Conservation (phyloP, 148 eudicot species). For the Rhododendron mucronatum region DNA sequence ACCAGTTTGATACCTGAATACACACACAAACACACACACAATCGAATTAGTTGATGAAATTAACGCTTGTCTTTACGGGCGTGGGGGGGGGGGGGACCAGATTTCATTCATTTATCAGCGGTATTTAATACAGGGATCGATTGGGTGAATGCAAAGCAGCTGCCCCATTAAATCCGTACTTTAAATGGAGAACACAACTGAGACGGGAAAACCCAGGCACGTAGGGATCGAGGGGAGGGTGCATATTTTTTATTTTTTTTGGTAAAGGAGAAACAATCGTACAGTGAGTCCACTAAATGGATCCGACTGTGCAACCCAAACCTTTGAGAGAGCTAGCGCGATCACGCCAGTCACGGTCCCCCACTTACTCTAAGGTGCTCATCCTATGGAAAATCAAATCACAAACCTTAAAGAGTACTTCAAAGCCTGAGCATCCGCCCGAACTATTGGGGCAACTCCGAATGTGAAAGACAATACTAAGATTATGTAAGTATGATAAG, state of each 20-base stretch:
- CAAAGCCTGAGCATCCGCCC: no score
- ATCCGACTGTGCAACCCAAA: no score
- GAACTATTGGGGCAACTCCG: no score
- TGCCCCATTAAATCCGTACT: neutral
- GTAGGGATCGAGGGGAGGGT: neutral
- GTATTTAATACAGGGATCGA: neutral
- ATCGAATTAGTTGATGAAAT: neutral
- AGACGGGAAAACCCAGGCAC: neutral
- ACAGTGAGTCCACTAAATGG: no score
- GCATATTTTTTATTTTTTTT: no score
- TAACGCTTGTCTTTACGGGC: neutral
- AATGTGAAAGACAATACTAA: no score
- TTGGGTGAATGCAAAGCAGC: neutral
- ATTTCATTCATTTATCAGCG: neutral
- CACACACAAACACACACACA: neutral
- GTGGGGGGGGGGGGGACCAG: neutral
- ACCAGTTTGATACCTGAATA: conserved; percentile 72
- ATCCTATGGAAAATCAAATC: no score
- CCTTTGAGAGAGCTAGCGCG: no score
- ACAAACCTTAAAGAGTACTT: no score
- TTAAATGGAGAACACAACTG: no score
- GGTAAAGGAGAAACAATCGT: no score
- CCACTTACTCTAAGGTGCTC: no score
- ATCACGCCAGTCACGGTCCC: rapidly evolving
- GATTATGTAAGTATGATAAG: neutral